These are phyloP conservation scores for Sporothrix schenckii DNA, from an alignment of 2,329 filamentous ascomycete genomes.

Conservation along the genomic window DNA sequence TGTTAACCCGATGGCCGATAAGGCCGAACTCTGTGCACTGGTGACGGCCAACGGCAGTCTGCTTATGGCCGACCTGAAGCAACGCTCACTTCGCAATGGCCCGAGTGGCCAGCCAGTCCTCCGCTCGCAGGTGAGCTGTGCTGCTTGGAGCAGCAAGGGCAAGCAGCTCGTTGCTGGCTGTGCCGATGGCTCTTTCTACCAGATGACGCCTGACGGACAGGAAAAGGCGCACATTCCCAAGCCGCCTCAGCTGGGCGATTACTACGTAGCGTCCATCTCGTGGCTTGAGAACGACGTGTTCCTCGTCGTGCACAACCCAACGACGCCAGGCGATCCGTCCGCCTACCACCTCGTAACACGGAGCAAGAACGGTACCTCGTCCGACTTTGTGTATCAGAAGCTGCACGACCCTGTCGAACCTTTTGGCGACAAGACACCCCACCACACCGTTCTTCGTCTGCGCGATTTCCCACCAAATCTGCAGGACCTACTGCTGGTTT, in stretches of 20 bases:
- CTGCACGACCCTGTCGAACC: constrained; percentile 74
- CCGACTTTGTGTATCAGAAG: constrained; percentile 71
- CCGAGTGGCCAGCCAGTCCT: constrained; percentile 64
- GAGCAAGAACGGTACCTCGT: constrained; percentile 54
- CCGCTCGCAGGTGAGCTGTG: constrained; percentile 75
- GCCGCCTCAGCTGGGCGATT: constrained; percentile 67
- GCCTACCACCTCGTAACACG: constrained; percentile 80
- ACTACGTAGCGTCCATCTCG: constrained; percentile 75
- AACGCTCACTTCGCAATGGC: constrained; percentile 60
- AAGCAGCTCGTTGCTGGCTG: constrained; percentile 91
- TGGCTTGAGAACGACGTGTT: constrained; percentile 92
- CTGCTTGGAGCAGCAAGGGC: constrained; percentile 89
- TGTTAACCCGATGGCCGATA: constrained; percentile 77
- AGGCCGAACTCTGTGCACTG: constrained; percentile 75
- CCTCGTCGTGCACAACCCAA: constrained; percentile 74
- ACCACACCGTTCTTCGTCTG: constrained; percentile 77
- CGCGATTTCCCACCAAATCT: constrained; percentile 79
- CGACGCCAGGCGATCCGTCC: constrained; percentile 63
- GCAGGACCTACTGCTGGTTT: constrained; percentile 78
- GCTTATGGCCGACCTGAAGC: constrained; percentile 78
- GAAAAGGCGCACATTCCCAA: constrained; percentile 77
- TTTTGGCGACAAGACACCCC: constrained; percentile 68
- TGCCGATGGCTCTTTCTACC: constrained; percentile 74
- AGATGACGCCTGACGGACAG: constrained; percentile 81
- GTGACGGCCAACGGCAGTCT: constrained; percentile 81